Percentiles rank a stretch among this genome's conserved stretches.
phyloP scores from a whole-genome alignment of 305 asterid genomes.

The Rubia peregrina region DNA sequence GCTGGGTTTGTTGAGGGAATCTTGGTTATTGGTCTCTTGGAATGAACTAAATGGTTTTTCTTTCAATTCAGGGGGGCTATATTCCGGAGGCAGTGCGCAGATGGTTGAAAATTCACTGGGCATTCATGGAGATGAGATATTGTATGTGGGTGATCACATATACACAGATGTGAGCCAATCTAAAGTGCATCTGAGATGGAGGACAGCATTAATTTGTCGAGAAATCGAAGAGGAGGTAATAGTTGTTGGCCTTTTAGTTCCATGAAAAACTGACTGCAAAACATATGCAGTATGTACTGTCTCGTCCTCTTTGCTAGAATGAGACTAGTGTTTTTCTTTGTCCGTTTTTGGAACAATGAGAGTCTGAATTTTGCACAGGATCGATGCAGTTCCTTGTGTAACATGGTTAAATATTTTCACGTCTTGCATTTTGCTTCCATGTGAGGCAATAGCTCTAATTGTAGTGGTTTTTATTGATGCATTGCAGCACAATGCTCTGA shows the following conservation, averaged over 20 bases:
- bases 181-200: constrained; percentile 87
- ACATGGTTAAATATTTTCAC: not conserved
- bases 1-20: not conserved
- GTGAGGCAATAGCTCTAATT: constrained; percentile 8
- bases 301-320: not conserved
- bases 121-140: constrained; percentile 82
- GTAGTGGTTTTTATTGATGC: constrained; percentile 17
- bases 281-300: not conserved
- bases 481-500: constrained; percentile 75
- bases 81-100: constrained; percentile 94
- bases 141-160: constrained; percentile 90
- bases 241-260: constrained; percentile 1
- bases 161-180: constrained; percentile 93
- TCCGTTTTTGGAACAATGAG: not conserved
- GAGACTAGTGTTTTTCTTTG: not conserved
- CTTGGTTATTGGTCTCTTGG: constrained; percentile 1
- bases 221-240: constrained; percentile 87
- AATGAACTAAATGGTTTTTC: not conserved
- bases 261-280: constrained; percentile 6
- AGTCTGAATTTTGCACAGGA: not conserved
- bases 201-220: constrained; percentile 86
- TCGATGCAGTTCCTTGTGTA: not conserved
- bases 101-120: constrained; percentile 82
- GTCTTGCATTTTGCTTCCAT: constrained; percentile 3
- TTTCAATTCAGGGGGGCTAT: constrained; percentile 52